Conservation (phyloP, 345 rosid genomes). For the Eucalyptus leucophloia region DNA sequence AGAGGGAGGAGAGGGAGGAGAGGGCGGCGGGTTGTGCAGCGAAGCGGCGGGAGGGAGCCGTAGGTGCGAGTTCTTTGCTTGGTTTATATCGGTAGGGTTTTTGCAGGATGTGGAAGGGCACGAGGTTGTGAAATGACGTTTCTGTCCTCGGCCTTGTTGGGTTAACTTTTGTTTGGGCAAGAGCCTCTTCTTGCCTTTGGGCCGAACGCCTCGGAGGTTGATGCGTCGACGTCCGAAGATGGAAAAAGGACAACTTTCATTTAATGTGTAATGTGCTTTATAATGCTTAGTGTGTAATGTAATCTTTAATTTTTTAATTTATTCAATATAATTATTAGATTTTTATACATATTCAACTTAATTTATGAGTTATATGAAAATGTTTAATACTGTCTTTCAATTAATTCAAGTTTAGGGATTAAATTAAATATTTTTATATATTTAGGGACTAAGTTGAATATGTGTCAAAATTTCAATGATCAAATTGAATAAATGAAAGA, state of each 20-base stretch:
- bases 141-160: neutral
- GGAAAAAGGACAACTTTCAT: too few relatives aligned
- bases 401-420: too few relatives aligned
- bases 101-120: neutral
- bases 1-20: neutral
- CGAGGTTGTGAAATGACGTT: neutral
- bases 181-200: neutral
- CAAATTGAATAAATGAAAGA: too few relatives aligned
- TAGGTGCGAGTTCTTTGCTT: neutral
- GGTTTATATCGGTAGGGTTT: neutral
- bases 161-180: neutral
- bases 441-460: accelerated
- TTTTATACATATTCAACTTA: too few relatives aligned
- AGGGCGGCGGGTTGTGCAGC: neutral
- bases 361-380: accelerated
- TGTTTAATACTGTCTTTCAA: accelerated
- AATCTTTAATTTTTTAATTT: too few relatives aligned
- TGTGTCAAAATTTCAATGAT: accelerated
- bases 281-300: too few relatives aligned
- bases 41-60: neutral
- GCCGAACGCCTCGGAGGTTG: neutral
- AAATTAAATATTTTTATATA: too few relatives aligned
- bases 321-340: accelerated
- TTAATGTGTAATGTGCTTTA: accelerated
- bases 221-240: too few relatives aligned